Percentiles rank a stretch among this genome's conserved stretches.
phyloP scores from a whole-genome alignment of 192 early-diverging fungal genomes.

The Coemansia sp. region DNA sequence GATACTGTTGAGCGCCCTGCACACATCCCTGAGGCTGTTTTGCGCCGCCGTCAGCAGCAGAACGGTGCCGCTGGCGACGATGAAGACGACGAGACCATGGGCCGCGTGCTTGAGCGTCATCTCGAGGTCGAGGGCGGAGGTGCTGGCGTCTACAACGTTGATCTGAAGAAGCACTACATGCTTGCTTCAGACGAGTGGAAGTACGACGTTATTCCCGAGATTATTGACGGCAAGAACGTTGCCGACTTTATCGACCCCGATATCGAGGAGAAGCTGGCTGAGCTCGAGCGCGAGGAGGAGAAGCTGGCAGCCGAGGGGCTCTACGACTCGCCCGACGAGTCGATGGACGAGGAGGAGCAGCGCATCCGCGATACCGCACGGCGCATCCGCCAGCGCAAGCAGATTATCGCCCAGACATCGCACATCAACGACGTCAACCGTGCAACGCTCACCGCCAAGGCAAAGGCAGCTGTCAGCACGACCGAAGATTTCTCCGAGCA shows the following conservation, averaged over 20 bases:
- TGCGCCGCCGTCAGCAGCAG: constrained; percentile 56
- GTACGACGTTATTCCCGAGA: constrained; percentile 97
- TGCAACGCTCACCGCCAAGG: constrained; percentile 56
- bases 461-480: constrained; percentile 27
- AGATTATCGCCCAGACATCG: constrained; percentile 71
- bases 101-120: constrained; percentile 73
- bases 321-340: constrained; percentile 81
- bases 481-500: constrained; percentile 68
- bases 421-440: constrained; percentile 83
- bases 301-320: constrained; percentile 88
- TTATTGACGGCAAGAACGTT: constrained; percentile 98
- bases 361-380: constrained; percentile 72
- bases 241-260: constrained; percentile 98
- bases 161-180: constrained; percentile 91
- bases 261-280: constrained; percentile 93
- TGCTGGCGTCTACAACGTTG: constrained; percentile 93
- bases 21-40: constrained; percentile 74
- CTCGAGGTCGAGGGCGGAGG: constrained; percentile 88
- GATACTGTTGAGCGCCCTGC: constrained; percentile 82
- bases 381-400: constrained; percentile 83
- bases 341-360: constrained; percentile 74
- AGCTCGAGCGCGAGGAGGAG: constrained; percentile 97
- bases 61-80: constrained; percentile 56
- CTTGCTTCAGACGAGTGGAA: constrained; percentile 88
- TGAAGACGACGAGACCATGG: constrained; percentile 75